Conservation (phyloP, 2,329 filamentous ascomycete genomes). For the Volutella citrinella region DNA sequence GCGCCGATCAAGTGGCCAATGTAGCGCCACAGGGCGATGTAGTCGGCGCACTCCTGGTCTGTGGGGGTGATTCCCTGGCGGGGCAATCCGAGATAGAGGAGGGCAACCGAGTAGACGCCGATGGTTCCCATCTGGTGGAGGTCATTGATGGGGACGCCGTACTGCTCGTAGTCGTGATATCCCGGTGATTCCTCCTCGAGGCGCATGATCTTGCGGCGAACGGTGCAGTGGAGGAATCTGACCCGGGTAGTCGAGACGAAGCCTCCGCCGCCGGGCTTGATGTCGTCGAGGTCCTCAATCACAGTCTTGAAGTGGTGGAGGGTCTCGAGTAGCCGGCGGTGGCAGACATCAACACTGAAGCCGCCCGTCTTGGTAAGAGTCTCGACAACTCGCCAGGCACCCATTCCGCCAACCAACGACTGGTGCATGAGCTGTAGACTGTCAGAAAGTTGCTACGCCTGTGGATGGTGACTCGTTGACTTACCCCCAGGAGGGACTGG, state of each 20-base stretch:
- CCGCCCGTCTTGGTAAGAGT: slow-evolving; percentile 72
- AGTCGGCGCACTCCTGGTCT: slow-evolving; percentile 62
- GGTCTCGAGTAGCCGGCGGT: slow-evolving; percentile 63
- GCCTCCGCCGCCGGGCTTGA: slow-evolving; percentile 63
- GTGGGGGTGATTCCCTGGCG: slow-evolving; percentile 68
- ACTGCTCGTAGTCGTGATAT: slow-evolving; percentile 58
- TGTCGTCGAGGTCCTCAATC: slow-evolving; percentile 59
- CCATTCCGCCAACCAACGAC: slow-evolving; percentile 68
- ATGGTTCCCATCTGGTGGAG: slow-evolving; percentile 73
- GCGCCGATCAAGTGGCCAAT: slow-evolving; percentile 70
- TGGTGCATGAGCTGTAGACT: slow-evolving; percentile 53
- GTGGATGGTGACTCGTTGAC: slow-evolving; percentile 9
- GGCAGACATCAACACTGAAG: slow-evolving; percentile 65
- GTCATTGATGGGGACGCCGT: slow-evolving; percentile 69
- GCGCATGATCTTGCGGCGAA: slow-evolving; percentile 59
- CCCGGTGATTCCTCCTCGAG: slow-evolving; percentile 50
- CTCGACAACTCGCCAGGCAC: slow-evolving; percentile 69
- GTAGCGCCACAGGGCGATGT: slow-evolving; percentile 73
- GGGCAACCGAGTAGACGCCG: slow-evolving; percentile 62
- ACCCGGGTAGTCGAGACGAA: slow-evolving; percentile 62
- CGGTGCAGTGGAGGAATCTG: slow-evolving; percentile 61
- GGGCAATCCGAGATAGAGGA: slow-evolving; percentile 68
- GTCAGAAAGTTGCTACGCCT: not conserved
- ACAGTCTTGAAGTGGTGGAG: slow-evolving; percentile 74
- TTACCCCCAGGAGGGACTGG: slow-evolving; percentile 57